Evolutionary conservation across 192 early-diverging fungal species (phyloP).

Genomic region (Gaertneriomyces sp.): DNA sequence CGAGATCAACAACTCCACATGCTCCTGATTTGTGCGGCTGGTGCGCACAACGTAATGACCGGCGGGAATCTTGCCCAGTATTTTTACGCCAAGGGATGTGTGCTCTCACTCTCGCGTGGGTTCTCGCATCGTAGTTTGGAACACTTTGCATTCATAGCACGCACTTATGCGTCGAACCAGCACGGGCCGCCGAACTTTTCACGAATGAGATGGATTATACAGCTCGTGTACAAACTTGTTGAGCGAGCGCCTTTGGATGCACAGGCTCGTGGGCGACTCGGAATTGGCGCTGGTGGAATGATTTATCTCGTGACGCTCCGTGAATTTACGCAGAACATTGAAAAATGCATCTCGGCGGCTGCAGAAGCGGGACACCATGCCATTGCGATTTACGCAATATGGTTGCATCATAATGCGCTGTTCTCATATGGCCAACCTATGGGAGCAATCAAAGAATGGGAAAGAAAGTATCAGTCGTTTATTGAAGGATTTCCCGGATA

Average conservation of each 20-base stretch:
- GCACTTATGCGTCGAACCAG: constrained; percentile 4
- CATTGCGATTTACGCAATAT: constrained; percentile 23
- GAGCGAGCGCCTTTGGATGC: constrained; percentile 8
- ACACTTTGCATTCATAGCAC: constrained; percentile 15
- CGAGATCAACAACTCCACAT: constrained; percentile 30
- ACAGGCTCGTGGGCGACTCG: constrained; percentile 23
- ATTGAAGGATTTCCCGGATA: constrained; percentile 22
- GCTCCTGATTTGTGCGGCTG: constrained; percentile 25
- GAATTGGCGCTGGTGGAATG: constrained; percentile 9
- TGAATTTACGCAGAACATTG: constrained; percentile 21
- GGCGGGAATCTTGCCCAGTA: constrained; percentile 13
- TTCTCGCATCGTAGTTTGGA: constrained; percentile 8
- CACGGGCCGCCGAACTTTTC: constrained; percentile 3
- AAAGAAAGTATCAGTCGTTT: constrained; percentile 21
- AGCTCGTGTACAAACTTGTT: constrained; percentile 12
- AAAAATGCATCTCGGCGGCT: constrained; percentile 19
- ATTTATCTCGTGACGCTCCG: constrained; percentile 15
- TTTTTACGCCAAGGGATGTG: constrained; percentile 23
- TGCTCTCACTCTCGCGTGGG: constrained; percentile 7
- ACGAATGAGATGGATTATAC: constrained; percentile 22
- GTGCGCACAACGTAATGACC: constrained; percentile 23
- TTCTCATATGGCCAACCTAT: constrained; percentile 20
- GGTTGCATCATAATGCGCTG: constrained; percentile 5
- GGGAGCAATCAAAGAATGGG: constrained; percentile 10
- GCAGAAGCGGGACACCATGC: constrained; percentile 20